phyloP scores from a whole-genome alignment of 768 basidiomycete genomes.

The Naganishia antarctica region DNA sequence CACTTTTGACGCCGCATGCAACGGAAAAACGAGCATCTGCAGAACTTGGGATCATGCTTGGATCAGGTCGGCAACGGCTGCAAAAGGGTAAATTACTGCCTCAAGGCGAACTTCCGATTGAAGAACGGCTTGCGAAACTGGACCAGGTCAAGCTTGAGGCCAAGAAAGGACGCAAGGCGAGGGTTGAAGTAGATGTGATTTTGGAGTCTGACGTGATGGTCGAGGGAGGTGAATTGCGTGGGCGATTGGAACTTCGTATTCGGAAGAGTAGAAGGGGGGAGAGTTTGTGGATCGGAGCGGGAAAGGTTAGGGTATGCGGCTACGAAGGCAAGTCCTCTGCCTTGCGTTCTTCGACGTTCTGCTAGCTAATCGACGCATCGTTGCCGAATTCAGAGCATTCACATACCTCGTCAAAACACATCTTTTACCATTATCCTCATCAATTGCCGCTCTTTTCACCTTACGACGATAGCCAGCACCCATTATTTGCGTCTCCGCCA shows the following conservation, averaged over 20 bases:
- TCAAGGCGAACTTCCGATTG: conserved; percentile 31
- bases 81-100: conserved; percentile 39
- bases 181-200: conserved; percentile 76
- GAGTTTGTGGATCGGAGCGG: conserved; percentile 63
- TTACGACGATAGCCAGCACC: conserved; percentile 47
- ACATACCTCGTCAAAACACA: conserved; percentile 54
- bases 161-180: conserved; percentile 54
- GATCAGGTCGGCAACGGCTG: conserved; percentile 31
- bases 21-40: conserved; percentile 39
- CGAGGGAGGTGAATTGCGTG: conserved; percentile 70
- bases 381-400: no score
- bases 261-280: conserved; percentile 58
- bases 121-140: conserved; percentile 43
- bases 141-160: conserved; percentile 66
- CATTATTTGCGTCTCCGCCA: conserved; percentile 46
- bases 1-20: conserved; percentile 43
- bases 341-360: no score
- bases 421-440: conserved; percentile 75
- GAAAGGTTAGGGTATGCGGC: conserved; percentile 75
- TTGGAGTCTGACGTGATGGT: conserved; percentile 70
- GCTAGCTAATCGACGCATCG: background rate
- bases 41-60: conserved; percentile 45
- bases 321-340: conserved; percentile 60
- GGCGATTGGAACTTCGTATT: conserved; percentile 64
- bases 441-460: conserved; percentile 51